Base-by-base conservation (phyloP, 306 rosid species). In the Prunus mira region DNA sequence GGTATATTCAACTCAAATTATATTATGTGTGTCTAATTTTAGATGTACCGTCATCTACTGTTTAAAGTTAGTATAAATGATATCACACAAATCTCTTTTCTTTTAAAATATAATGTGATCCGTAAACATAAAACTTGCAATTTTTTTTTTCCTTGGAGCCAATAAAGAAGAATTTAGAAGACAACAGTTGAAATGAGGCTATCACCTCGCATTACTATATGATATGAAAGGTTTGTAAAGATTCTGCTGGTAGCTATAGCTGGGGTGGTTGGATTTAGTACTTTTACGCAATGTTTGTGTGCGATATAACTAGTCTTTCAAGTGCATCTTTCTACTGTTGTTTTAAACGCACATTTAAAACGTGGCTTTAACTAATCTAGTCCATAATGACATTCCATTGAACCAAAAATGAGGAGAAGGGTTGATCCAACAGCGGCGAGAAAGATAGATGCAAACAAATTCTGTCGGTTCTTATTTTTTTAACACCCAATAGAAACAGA, bases 371-470 rank as follows among this genome's bases (percentile, higher is more conserved):
- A 25, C 50, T 58, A 24, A 17, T 4, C 27, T 38, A 43, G n/a
- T 43, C 6, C 52, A 49, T 15, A 49, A 25, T 56, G 66, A 8
- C 20, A 20, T 72, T 57, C 24, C 50, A n/a, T 72, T 72, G 22
- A 55, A 72, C 20, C 34, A 55, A 45, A 71, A 54, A 22, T 19
- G 28, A 30, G 17, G n/a, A 71, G 28, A 19, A 38, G 50, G 65
- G 65, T 25, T 28, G 38, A 60, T 25, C 38, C 34, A 12, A 5
- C 65, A 24, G 3, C 2, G 65, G 9, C 14, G 65, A 6, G 69
- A 67, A 17, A 50, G 63, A 54, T 57, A 73, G 78, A 79, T 73
- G 74, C 78, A 24, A 12, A 47, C 28, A 58, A 32, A 72, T 80
- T 55, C 47, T n/a, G 79, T 80, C 67, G 68, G 68, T 63, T 74